Evolutionary conservation across 1,284 basidiomycete genomes (phyloP), one percentile per base, ranked within the genome.

Genomic region (Moniliophthora roreri): DNA sequence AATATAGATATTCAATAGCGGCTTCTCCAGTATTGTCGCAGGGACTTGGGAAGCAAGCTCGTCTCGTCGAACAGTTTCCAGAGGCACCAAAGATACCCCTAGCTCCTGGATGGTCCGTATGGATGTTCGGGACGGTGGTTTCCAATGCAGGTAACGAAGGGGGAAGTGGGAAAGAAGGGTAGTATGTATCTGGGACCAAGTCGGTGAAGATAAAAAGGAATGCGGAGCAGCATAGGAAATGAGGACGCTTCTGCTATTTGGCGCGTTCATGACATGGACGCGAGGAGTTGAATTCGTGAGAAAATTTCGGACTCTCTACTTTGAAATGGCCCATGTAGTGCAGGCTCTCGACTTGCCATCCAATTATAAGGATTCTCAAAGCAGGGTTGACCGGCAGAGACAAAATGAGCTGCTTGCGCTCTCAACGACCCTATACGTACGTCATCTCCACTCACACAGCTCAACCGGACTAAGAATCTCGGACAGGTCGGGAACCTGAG

Each of bases 301-400:
- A 32, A 51, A 5, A 28, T 50, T 20, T 34, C 44, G 35, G 41
- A 48, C 23, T 18, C 20, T 41, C 28, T n/a, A 20, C n/a, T 42
- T 21, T 32, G 9, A 63, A 64, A 98, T 97, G 95, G 84, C 94
- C 45, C 89, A 95, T 77, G 86, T 96, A 61, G 85, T 96, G 48
- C 71, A 82, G 28, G 73, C 89, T 18, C 79, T 97, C 58, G 95
- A 98, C 73, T 88, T 93, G 65, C 94, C 95, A 16, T 97, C 95
- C 7, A 93, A 93, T 66, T 98, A 97, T 75, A 93, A 93, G 72
- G 93, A 95, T 71, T 94, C 91, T 32, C 89, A 94, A 70, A 79
- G 81, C 21, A 84, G 87, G 55, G 73, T 93, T 34, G 88, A 91
- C 69, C 78, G 85, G 60, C 74, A 78, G 61, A 84, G 68, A 61